A percentile compares a stretch with the other conserved stretches of the same genome.
phyloP scores from a whole-genome alignment of 108 stramenopile species.

The Schizochytrium sp. region DNA sequence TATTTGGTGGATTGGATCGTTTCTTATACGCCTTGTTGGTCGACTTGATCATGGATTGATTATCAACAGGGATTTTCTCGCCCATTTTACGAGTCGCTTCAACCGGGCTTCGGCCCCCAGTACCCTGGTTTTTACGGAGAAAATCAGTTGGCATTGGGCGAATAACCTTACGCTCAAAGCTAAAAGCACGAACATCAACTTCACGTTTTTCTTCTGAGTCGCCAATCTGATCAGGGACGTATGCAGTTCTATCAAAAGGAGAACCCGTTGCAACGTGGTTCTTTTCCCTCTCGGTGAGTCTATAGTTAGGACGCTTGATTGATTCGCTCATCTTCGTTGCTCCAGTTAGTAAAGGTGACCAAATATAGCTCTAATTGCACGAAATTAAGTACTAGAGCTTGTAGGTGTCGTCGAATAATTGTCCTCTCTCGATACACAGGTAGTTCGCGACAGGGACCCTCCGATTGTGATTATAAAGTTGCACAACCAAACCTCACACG shows the following conservation, averaged over 20 bases:
- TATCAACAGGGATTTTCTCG: background rate
- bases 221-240: background rate
- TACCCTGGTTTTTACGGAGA: slow-evolving; percentile 51
- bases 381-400: too few species aligned
- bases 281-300: slow-evolving; percentile 27
- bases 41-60: too few species aligned
- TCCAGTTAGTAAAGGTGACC: too few species aligned
- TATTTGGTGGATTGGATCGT: slow-evolving; percentile 89
- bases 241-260: slow-evolving; percentile 21
- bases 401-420: too few species aligned
- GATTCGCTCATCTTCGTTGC: slow-evolving; percentile 5
- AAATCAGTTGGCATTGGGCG: background rate
- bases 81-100: background rate
- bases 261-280: slow-evolving; percentile 43
- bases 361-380: too few species aligned
- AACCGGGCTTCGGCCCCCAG: slow-evolving; percentile 7
- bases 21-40: slow-evolving; percentile 49
- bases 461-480: too few species aligned
- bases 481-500: too few species aligned
- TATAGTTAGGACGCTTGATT: slow-evolving; percentile 49
- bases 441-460: too few species aligned
- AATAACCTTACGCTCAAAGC: slow-evolving; percentile 34
- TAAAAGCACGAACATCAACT: slow-evolving; percentile 57
- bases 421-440: too few species aligned
- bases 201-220: slow-evolving; percentile 31